phyloP scores from a whole-genome alignment of 2,329 filamentous ascomycete genomes.

The Magnaporthiopsis incrustans region DNA sequence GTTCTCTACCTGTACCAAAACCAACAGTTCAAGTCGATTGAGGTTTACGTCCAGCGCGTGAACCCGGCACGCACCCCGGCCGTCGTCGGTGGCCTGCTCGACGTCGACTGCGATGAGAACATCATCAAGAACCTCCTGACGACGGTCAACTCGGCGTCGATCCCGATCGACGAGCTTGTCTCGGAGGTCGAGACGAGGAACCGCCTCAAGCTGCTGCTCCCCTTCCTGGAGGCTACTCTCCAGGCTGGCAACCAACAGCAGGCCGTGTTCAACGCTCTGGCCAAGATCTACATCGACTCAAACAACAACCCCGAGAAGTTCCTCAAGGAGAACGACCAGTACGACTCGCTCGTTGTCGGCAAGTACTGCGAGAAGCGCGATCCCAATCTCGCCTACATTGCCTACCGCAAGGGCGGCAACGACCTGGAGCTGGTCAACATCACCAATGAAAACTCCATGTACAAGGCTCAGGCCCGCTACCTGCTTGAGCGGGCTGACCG shows the following conservation, averaged over 20 bases:
- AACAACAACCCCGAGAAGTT: conserved; percentile 99
- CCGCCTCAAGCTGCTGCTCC: conserved; percentile 86
- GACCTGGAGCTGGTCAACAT: conserved; percentile 95
- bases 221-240: conserved; percentile 90
- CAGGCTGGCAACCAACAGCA: conserved; percentile 89
- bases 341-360: conserved; percentile 84
- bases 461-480: conserved; percentile 93
- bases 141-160: conserved; percentile 74
- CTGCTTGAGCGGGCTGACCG: conserved; percentile 80
- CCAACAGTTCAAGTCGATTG: conserved; percentile 98
- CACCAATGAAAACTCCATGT: conserved; percentile 99
- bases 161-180: conserved; percentile 92
- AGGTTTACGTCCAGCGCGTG: conserved; percentile 94
- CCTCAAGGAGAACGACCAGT: conserved; percentile 93
- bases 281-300: conserved; percentile 98
- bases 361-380: conserved; percentile 99
- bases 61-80: conserved; percentile 87
- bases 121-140: conserved; percentile 89
- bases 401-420: conserved; percentile 94
- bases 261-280: conserved; percentile 92
- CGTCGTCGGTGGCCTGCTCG: conserved; percentile 85
- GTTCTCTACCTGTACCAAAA: conserved; percentile 97
- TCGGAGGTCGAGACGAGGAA: conserved; percentile 93
- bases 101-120: conserved; percentile 93
- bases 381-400: conserved; percentile 89